Percentiles rank a stretch among this genome's conserved stretches.
phyloP scores from a whole-genome alignment of 768 basidiomycete genomes.

The Glaciozyma martinii region DNA sequence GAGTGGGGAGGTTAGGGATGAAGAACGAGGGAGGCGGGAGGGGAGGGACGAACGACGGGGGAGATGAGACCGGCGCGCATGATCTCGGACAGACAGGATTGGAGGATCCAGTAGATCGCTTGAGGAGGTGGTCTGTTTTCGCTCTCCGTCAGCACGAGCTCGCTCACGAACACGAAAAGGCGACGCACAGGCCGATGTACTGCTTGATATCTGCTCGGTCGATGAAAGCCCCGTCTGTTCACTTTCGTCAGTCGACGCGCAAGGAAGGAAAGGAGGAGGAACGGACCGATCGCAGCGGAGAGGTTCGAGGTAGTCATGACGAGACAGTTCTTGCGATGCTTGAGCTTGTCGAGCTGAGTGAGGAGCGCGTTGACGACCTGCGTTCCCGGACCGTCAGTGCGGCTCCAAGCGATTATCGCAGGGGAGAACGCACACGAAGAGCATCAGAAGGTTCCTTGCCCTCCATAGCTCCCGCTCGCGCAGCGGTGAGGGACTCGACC shows the following conservation, averaged over 20 bases:
- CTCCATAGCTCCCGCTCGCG: conserved; percentile 84
- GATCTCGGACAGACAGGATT: conserved; percentile 71
- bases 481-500: conserved; percentile 90
- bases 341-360: conserved; percentile 92
- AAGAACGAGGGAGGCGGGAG: neutral
- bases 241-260: neutral
- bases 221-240: conserved; percentile 82
- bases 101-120: conserved; percentile 86
- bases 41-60: conserved; percentile 48
- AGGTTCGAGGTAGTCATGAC: conserved; percentile 96
- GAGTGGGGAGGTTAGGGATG: neutral
- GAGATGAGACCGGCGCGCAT: conserved; percentile 62
- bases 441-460: conserved; percentile 96
- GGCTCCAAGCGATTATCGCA: neutral
- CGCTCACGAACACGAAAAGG: neutral
- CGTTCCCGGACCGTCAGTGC: neutral
- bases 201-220: conserved; percentile 96
- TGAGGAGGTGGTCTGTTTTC: conserved; percentile 58
- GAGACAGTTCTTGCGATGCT: conserved; percentile 82
- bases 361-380: conserved; percentile 96
- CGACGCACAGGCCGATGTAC: conserved; percentile 44
- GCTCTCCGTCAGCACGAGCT: neutral
- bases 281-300: conserved; percentile 78
- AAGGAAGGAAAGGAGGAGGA: neutral
- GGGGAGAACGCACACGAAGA: conserved; percentile 54